A percentile compares a stretch with the other conserved stretches of the same genome.
Evolutionary conservation across 208 protist genomes (phyloP).

Genomic region (Balamuthia mandrillaris): DNA sequence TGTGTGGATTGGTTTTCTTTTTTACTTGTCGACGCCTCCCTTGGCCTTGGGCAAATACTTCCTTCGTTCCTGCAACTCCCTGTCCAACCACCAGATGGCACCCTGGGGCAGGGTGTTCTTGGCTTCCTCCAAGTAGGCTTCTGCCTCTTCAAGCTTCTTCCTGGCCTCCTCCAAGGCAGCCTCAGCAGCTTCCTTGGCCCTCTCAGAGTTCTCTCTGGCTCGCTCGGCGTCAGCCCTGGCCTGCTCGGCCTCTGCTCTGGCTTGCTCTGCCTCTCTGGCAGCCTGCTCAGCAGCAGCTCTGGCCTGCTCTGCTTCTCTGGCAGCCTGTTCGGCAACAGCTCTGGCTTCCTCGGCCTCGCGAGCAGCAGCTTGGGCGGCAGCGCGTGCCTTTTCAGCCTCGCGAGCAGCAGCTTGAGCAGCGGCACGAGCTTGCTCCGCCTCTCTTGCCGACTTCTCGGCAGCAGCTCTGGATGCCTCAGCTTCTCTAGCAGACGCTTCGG

Average conservation of each 20-base stretch:
- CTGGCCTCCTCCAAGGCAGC: neutral
- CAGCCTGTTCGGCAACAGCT: neutral
- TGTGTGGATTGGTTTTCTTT: too few species aligned
- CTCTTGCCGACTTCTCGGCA: neutral
- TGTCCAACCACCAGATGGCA: neutral
- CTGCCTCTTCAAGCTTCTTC: neutral
- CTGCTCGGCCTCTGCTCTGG: neutral
- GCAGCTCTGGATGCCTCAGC: neutral
- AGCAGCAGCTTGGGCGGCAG: slow-evolving; percentile 11
- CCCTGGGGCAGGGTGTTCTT: neutral
- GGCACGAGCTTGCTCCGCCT: neutral
- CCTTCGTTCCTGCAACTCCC: neutral
- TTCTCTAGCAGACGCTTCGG: slow-evolving; percentile 12
- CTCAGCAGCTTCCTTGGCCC: neutral
- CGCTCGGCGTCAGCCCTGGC: neutral
- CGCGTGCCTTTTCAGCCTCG: slow-evolving; percentile 26
- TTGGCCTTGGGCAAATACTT: neutral
- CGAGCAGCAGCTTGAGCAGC: neutral
- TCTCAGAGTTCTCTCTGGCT: neutral
- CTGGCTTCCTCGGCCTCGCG: slow-evolving; percentile 19
- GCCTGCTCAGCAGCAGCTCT: neutral
- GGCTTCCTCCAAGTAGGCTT: neutral
- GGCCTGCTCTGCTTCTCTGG: neutral
- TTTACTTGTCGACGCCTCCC: neutral
- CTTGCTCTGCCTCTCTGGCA: neutral